Conservation (phyloP, 169 alveolate genomes). For the Cryptosporidium ryanae region DNA sequence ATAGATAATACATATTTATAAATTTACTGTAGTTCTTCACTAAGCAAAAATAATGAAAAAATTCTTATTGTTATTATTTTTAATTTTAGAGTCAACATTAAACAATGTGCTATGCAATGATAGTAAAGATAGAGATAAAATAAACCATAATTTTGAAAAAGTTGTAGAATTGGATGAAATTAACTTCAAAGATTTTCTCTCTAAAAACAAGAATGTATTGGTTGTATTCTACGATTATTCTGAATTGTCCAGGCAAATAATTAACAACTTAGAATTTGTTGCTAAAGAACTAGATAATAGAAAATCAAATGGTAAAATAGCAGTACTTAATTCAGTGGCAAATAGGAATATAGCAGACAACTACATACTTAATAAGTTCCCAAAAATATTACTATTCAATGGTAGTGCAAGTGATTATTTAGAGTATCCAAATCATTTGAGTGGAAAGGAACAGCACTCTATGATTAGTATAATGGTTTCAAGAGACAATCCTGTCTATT, state of each 20-base stretch:
- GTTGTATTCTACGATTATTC: constrained; percentile 47
- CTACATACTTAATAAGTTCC: background rate
- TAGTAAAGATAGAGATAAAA: too few relatives aligned
- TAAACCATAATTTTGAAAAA: too few relatives aligned
- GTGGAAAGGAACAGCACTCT: constrained; percentile 14
- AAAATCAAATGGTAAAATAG: constrained; percentile 42
- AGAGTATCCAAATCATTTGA: constrained; percentile 24
- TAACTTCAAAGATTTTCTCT: constrained; percentile 21
- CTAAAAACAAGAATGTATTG: background rate
- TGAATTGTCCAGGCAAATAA: background rate
- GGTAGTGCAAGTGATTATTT: background rate
- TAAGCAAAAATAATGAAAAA: too few relatives aligned
- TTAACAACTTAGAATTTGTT: constrained; percentile 22
- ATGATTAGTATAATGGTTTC: constrained; percentile 39
- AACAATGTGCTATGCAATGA: too few relatives aligned
- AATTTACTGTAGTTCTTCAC: too few relatives aligned
- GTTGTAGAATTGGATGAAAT: constrained; percentile 2
- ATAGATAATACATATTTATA: too few relatives aligned
- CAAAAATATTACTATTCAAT: constrained; percentile 20
- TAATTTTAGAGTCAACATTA: too few relatives aligned
- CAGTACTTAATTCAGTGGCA: background rate
- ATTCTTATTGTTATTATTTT: too few relatives aligned
- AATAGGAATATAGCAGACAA: background rate
- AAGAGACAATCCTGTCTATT: constrained; percentile 5
- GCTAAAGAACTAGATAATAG: background rate